Conservation (phyloP, 148 eudicot species). For the Silene uniflora region DNA sequence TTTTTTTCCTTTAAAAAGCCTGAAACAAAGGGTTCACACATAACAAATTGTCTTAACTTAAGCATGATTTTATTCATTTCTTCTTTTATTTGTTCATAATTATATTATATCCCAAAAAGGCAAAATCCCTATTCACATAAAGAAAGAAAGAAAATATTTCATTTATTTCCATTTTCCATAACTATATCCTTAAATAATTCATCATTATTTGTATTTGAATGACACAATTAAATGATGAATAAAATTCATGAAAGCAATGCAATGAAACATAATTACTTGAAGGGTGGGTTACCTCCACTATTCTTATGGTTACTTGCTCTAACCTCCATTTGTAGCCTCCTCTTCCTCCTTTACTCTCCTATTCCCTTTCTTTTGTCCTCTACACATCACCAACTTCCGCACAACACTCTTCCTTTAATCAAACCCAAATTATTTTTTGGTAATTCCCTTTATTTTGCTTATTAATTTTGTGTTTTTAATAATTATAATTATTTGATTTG, state of each 20-base stretch:
- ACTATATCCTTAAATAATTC: not conserved
- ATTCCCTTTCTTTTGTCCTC: conserved; percentile 21
- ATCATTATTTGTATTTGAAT: not conserved
- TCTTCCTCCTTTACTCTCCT: conserved; percentile 32
- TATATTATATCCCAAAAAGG: not conserved
- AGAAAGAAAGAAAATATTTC: too few relatives aligned
- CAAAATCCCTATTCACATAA: not conserved
- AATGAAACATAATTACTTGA: not conserved
- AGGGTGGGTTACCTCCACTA: conserved; percentile 22
- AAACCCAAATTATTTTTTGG: conserved; percentile 8
- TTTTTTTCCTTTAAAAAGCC: not conserved
- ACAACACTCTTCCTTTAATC: conserved; percentile 9
- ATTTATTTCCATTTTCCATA: not conserved
- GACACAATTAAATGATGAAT: conserved; percentile 15
- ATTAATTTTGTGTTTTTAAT: not conserved
- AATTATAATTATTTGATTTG: not conserved
- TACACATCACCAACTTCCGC: conserved; percentile 11
- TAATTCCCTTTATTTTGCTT: not conserved
- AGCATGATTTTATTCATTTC: not conserved
- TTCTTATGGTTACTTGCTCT: conserved; percentile 26
- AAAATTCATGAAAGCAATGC: conserved; percentile 1
- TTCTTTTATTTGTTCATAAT: not conserved
- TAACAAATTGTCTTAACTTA: not conserved
- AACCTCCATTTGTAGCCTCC: conserved; percentile 24
- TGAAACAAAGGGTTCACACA: not conserved